Conservation (phyloP, 495 filamentous ascomycete species). For the Podospora tetraspora region DNA sequence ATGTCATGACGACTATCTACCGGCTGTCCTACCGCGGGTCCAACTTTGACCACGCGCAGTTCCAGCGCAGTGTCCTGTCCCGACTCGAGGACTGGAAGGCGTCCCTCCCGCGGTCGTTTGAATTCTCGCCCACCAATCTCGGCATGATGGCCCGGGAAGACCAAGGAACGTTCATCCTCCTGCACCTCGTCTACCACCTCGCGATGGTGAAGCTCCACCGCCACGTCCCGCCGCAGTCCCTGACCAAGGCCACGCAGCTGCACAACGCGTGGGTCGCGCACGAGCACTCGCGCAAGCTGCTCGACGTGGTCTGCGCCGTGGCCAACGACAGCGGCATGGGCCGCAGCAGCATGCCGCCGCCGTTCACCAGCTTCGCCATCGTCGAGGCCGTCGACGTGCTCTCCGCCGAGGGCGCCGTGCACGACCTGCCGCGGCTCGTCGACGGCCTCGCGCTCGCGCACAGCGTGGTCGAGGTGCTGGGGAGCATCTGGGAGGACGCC, state of each 20-base stretch:
- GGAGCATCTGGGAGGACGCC: conserved; percentile 22
- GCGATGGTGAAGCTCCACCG: conserved; percentile 59
- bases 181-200: conserved; percentile 59
- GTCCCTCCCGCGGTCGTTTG: conserved; percentile 41
- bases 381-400: conserved; percentile 28
- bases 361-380: conserved; percentile 21
- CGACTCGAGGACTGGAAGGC: conserved; percentile 48
- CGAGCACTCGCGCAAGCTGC: conserved; percentile 21
- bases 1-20: conserved; percentile 55
- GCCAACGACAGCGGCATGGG: conserved; percentile 15
- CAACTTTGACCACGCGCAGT: conserved; percentile 41
- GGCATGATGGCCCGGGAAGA: conserved; percentile 27
- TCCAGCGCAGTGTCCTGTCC: conserved; percentile 44
- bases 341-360: conserved; percentile 16
- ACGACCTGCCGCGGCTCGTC: conserved; percentile 19
- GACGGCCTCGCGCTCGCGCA: conserved; percentile 20
- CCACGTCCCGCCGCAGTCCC: conserved; percentile 34
- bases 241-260: conserved; percentile 1
- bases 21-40: conserved; percentile 47
- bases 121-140: conserved; percentile 49
- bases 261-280: conserved; percentile 14
- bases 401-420: conserved; percentile 21
- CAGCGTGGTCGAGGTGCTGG: conserved; percentile 20
- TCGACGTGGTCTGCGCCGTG: conserved; percentile 21
- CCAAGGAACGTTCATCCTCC: conserved; percentile 48